A percentile compares a stretch with the other conserved stretches of the same genome.
These are phyloP conservation scores for Botrytis porri DNA, from an alignment of 2,329 filamentous ascomycete species.

Conservation along the genomic window DNA sequence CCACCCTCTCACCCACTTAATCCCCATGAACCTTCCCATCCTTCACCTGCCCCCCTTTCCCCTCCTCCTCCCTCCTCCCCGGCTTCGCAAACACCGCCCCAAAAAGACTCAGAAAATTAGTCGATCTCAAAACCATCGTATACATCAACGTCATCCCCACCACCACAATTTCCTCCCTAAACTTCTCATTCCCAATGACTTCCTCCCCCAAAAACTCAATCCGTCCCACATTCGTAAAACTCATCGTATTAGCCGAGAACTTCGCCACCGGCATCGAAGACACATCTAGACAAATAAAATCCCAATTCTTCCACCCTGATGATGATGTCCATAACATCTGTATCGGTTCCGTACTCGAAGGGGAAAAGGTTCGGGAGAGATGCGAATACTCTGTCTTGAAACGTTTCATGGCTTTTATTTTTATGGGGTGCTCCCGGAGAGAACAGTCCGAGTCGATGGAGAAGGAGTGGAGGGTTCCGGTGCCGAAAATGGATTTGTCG, in stretches of 20 bases:
- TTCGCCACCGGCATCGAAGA: neutral
- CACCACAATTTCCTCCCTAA: constrained; percentile 26
- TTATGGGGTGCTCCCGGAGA: constrained; percentile 18
- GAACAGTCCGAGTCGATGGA: constrained; percentile 25
- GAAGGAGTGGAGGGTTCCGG: constrained; percentile 20
- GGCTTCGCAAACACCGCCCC: neutral
- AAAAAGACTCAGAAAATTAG: neutral
- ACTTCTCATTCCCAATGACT: constrained; percentile 6
- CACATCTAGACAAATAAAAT: constrained; percentile 7
- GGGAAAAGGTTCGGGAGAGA: constrained; percentile 21
- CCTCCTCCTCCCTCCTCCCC: neutral
- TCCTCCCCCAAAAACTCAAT: constrained; percentile 3
- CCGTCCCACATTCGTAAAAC: neutral
- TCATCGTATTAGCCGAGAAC: constrained; percentile 3
- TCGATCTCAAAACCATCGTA: constrained; percentile 23
- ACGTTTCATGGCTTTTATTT: constrained; percentile 24
- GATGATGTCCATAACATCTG: constrained; percentile 20
- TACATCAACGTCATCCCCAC: constrained; percentile 25
- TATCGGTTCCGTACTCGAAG: constrained; percentile 1
- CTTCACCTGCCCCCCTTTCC: neutral
- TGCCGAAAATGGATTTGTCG: constrained; percentile 20
- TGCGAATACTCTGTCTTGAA: constrained; percentile 25
- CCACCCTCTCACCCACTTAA: neutral
- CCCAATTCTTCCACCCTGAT: neutral
- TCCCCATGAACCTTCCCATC: neutral